Evolutionary conservation across 305 asterid species (phyloP), one percentile per base, ranked within the genome.

Genomic region (Solanum hybrid): DNA sequence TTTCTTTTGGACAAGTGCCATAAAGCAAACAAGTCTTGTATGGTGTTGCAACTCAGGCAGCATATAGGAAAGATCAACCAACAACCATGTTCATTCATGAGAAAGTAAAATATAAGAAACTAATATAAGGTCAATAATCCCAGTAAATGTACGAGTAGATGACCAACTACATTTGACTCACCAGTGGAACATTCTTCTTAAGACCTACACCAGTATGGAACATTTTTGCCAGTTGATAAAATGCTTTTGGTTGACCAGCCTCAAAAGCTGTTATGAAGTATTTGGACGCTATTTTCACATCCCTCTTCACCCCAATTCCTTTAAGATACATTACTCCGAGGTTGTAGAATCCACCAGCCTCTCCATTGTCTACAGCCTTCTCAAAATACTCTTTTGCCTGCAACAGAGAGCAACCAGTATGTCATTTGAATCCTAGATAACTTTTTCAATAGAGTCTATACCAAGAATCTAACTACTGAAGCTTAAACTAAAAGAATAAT

Each of bases 301-400:
- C 98, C 86, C 97, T 94, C 94, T 96, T 96, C 92, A 97, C 95
- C 26, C 97, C 99, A 91, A 97, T 94, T 64, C 96, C 99, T 92
- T 95, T 96, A 32, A 96, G 94, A 92, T 95, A 93, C 93, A 97
- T 90, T 69, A 97, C 99, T 19, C 99, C 99, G 42, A 97, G 99
- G 94, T 97, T 97, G 95, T 95, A 93, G 88, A 36, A 91, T 66
- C 93, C 95, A 27, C 94, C 95, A 80, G 98, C 92, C 92, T 96
- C 98, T 87, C 92, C 95, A 88, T 96, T 94, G 78, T 92, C 94
- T 87, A 95, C 97, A 92, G 96, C 98, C 93, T 94, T 95, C 93
- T 95, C 98, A 90, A 96, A 96, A 88, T 95, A 96, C 88, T 96
- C 98, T 90, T 93, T 95, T 17, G 99, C 99, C 99, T 97, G 95